Conservation (phyloP, 1,284 basidiomycete genomes). For the Veloporphyrellus conicus region DNA sequence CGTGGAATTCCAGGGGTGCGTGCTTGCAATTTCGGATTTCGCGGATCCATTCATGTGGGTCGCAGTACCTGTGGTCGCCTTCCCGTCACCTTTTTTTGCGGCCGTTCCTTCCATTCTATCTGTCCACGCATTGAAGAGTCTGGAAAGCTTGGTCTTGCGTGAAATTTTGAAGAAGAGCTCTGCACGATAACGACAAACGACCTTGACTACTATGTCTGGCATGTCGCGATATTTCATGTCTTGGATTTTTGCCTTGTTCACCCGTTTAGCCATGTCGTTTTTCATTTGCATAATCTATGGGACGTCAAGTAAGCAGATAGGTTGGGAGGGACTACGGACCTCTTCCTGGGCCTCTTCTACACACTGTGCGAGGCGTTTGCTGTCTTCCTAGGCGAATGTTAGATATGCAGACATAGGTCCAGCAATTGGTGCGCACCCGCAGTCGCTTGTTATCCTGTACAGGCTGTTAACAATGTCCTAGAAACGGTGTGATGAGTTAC, state of each 20-base stretch:
- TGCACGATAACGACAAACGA: constrained; percentile 78
- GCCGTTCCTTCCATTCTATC: constrained; percentile 68
- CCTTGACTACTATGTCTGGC: constrained; percentile 80
- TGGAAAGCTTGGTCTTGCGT: constrained; percentile 75
- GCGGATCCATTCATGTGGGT: constrained; percentile 44
- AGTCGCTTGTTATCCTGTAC: constrained; percentile 77
- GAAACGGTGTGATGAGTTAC: constrained; percentile 36
- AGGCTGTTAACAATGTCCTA: constrained; percentile 15
- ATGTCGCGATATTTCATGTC: constrained; percentile 72
- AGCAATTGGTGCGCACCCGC: constrained; percentile 48
- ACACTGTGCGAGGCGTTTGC: constrained; percentile 67
- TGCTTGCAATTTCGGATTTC: constrained; percentile 43
- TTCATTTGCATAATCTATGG: constrained; percentile 69
- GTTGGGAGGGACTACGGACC: constrained; percentile 38
- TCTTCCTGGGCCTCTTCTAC: constrained; percentile 81
- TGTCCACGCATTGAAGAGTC: constrained; percentile 80
- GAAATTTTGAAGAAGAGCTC: constrained; percentile 86
- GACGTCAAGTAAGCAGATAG: constrained; percentile 10
- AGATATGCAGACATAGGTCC: constrained; percentile 9
- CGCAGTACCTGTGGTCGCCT: constrained; percentile 23
- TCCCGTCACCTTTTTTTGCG: constrained; percentile 40
- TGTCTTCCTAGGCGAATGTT: constrained; percentile 60
- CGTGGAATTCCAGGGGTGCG: constrained; percentile 31
- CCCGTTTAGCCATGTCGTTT: constrained; percentile 68
- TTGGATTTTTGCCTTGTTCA: constrained; percentile 67